Evolutionary conservation across 73 alveolate species (phyloP), one percentile per base, ranked within the genome.

Genomic region (Tetrahymena thermophila): DNA sequence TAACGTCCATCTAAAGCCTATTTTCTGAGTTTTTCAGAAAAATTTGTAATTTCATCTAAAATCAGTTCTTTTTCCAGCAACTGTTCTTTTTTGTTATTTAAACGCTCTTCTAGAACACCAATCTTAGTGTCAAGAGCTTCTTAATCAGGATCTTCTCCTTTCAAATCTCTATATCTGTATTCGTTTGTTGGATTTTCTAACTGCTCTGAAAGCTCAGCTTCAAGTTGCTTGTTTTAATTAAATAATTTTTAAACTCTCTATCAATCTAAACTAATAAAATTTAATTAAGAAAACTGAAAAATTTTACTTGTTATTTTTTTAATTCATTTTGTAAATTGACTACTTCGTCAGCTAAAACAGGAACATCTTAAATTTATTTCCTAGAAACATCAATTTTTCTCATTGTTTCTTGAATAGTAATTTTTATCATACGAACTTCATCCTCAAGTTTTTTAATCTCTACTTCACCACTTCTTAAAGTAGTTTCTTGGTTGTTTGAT

Each of bases 111-210:
- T 21, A 98, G 94, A n/a, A 98, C 99, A 94, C 98, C 98, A 85
- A 98, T 98, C 95, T 98, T 98, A 93, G 99, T 99, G 94, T 98
- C 96, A 56, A 98, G 97, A 84, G 99, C 98, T 93, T 98, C 99
- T 94, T 97, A 96, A 96, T 98, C 99, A 21, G 99, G 99, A 96
- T 98, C 99, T 94, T 98, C 99, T 57, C 99, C 99, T 9, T 98
- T 98, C 14, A 98, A 96, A 95, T 98, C 99, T 94, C 98, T 98
- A 96, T 97, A 98, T 94, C 98, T 98, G 40, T 98, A 97, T 84
- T 98, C 97, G 96, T 98, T 98, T 42, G 97, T 97, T 0, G 99
- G 99, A 94, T 98, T 98, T 96, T 98, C 99, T 17, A 98, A 97
- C 94, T 98, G 96, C 96, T 98, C 99, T 7, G 99, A 96, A 56